Evolutionary conservation across 2,329 filamentous ascomycete species (phyloP), one percentile per base, ranked within the genome.

Genomic region (Neonectria magnoliae): DNA sequence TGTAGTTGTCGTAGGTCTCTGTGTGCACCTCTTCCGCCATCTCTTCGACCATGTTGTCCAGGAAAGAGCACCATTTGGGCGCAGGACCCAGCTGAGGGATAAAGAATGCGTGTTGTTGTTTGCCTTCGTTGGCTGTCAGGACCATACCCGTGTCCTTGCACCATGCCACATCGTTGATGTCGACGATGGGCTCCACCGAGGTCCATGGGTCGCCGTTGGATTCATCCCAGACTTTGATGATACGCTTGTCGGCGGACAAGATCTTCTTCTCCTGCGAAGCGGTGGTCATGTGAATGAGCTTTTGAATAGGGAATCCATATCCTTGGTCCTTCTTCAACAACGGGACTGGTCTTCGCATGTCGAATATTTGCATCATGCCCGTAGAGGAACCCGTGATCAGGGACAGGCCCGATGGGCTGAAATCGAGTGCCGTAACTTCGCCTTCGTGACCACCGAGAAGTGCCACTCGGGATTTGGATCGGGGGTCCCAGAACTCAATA

Each of bases 1-100:
- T 99, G 88, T 95, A 98, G 81, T 99, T 98, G 81, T 99, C 96
- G 83, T 99, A 99, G 10, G 96, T 93, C 72, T 96, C 91, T 31
- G 91, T 91, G 64, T 84, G 86, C 31, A 86, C 84, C 76, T 91
- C 89, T 76, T 98, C 95, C 9, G 95, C 95, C 93, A 99, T 98
- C 80, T 99, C 97, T 82, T 99, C 96, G 10, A 98, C 96, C 75
- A 99, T 89, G 75, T 97, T 98, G 81, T 99, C 97, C 67, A 99
- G 83, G 88, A 98, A 98, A 3, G 92, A 90, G 77, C 96, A 98
- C 96, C 96, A 99, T 75, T 89, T 93, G 1, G 96, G 97, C 1
- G 96, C 94, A 0, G 95, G 93, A 1, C 96, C 96, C 22, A 98
- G 87, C 75, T 97, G 93, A 2, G 95, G 95, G 57, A 98, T 92